These are phyloP conservation scores for Penicillium sp. DNA, from an alignment of 2,329 filamentous ascomycete species.

Conservation along the genomic window DNA sequence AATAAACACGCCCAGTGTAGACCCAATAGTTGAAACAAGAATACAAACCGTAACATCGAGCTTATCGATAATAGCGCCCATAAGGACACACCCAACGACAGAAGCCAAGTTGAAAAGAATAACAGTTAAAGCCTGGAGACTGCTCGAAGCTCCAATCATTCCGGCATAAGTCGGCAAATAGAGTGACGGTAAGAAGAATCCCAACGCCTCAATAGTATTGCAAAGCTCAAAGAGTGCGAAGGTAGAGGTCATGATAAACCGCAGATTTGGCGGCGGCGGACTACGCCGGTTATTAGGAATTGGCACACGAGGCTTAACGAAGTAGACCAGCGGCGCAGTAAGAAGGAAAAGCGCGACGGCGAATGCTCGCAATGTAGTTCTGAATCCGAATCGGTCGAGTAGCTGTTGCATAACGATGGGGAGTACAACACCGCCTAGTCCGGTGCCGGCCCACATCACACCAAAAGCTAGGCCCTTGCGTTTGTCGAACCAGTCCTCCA, in stretches of 20 bases:
- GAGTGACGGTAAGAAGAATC: slow-evolving; percentile 35
- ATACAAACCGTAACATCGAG: slow-evolving; percentile 39
- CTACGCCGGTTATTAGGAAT: slow-evolving; percentile 7
- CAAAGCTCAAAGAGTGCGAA: slow-evolving; percentile 48
- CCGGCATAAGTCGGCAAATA: slow-evolving; percentile 37
- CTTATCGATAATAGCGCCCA: slow-evolving; percentile 41
- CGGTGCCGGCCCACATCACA: slow-evolving; percentile 40
- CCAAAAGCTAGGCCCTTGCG: slow-evolving; percentile 44
- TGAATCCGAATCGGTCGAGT: slow-evolving; percentile 43
- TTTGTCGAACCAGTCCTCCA: slow-evolving; percentile 12
- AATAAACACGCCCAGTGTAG: slow-evolving; percentile 40
- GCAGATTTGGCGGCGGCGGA: slow-evolving; percentile 18
- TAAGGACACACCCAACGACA: slow-evolving; percentile 28
- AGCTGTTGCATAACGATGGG: slow-evolving; percentile 46
- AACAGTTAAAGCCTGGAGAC: slow-evolving; percentile 23
- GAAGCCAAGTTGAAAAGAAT: slow-evolving; percentile 26
- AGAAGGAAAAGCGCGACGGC: slow-evolving; percentile 35
- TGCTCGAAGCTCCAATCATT: slow-evolving; percentile 12
- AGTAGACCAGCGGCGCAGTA: slow-evolving; percentile 40
- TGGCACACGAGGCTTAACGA: slow-evolving; percentile 42
- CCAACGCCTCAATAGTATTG: slow-evolving; percentile 34
- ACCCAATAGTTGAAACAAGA: slow-evolving; percentile 42
- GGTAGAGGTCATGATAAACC: slow-evolving; percentile 33
- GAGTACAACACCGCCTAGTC: slow-evolving; percentile 42
- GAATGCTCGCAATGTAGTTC: slow-evolving; percentile 46